Base-by-base conservation (phyloP, 169 alveolate species). In the Perkinsus olseni region DNA sequence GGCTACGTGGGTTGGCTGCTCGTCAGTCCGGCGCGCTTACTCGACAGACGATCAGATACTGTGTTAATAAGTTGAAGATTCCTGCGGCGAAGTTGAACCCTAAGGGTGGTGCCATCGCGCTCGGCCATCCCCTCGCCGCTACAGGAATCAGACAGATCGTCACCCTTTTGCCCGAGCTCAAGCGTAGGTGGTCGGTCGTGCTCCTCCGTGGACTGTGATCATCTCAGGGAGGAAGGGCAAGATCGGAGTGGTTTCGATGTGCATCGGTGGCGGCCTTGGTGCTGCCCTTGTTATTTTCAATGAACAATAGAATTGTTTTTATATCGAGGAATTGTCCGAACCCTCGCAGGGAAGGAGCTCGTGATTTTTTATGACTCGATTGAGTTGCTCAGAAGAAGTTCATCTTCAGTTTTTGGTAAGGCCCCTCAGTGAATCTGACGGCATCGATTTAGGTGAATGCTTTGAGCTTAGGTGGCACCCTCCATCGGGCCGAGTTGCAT, bases 181-280 rank as follows among this genome's bases (percentile, higher is more conserved):
- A 97, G 94, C 94, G 82, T 62, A 28, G 17, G 31, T 24, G 28
- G 28, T 62, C 17, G 17, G 82, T 62, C 31, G 62, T 62, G 28
- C 17, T 21, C 37, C 10, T 24, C 31, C 34, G 31, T 0, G 17
- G 17, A 8, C 4, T 24, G 28, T 13, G 31, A 40, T 40, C 11
- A 24, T 24, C 1, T 62, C 82, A 62, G 82, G 98, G 93, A 94
- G 96, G 92, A 95, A 95, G 62, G 97, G 95, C 94, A 96, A 96
- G 91, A 95, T 93, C 90, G 99, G 99, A 48, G 98, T 98, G 38
- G 97, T 97, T 51, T 97, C 99, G 74, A 97, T 97, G 99, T 98
- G 99, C 95, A 96, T 97, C 91, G 99, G 99, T 92, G 96, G 98
- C n/a, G 99, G 99, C 51, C 97, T 97, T 98, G 99, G 99, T 50